Evolutionary conservation across 345 rosid species (phyloP), one percentile per base, ranked within the genome.

Genomic region (Rubroshorea leprosula): DNA sequence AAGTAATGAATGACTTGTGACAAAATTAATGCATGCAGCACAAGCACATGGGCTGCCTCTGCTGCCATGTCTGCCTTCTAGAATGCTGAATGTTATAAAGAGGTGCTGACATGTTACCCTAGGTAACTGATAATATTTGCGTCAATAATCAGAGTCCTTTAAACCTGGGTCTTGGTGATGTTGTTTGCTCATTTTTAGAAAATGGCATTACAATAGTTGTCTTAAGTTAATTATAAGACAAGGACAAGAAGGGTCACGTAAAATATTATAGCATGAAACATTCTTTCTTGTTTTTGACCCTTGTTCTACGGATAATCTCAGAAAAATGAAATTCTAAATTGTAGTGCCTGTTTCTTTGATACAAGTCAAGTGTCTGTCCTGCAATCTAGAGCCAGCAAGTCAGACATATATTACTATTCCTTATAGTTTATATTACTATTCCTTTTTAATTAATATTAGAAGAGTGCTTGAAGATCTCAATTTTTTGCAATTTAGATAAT

Each of bases 401-500:
- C n/a, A n/a, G n/a, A n/a, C n/a, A n/a, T n/a, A n/a, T n/a, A n/a
- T n/a, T n/a, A n/a, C n/a, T n/a, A 35, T 16, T 27, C 44, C 23
- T 17, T 2, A 6, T 24, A 3, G 6, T 11, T 27, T 24, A 17
- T n/a, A 24, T 16, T 11, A 27, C 23, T 23, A 7, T 25, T 53
- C 57, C 17, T 38, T 27, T 53, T 13, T n/a, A n/a, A 18, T 13
- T n/a, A n/a, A 18, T 9, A 25, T 8, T 38, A 16, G 29, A 5
- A 25, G 15, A 25, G 1, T 26, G 24, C 22, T 11, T 54, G 44
- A 19, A 29, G 22, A 21, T 8, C 15, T 26, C 12, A 5, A 5
- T 31, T 17, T 9, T 18, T 16, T 89, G 35, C 35, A 29, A 9
- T 29, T 29, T 9, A 29, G 35, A 29, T 9, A 35, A 35, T 35